Conservation (phyloP, 768 basidiomycete genomes). For the Tubosaeta brunneosetosa region DNA sequence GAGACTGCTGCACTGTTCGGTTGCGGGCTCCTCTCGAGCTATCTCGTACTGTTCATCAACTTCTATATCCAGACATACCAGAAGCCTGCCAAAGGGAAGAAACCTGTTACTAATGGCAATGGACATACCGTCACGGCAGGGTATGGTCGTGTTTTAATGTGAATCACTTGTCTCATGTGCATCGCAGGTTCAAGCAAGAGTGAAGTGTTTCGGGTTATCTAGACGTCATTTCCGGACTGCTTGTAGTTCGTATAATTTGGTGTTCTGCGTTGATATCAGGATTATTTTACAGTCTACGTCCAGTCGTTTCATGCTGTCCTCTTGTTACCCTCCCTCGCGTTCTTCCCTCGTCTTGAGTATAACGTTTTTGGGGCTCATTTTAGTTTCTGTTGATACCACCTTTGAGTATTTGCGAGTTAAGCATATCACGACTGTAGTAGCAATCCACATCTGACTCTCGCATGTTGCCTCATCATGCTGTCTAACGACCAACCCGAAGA, state of each 20-base stretch:
- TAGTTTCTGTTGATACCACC: slow-evolving; percentile 10
- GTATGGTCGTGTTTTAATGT: slow-evolving; percentile 15
- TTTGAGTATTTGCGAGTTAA: slow-evolving; percentile 4
- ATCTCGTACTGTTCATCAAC: slow-evolving; percentile 93
- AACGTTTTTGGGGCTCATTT: slow-evolving; percentile 6
- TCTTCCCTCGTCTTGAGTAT: slow-evolving; percentile 12
- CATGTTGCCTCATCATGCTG: slow-evolving; percentile 9
- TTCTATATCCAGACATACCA: slow-evolving; percentile 87
- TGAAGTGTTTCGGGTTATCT: slow-evolving; percentile 12
- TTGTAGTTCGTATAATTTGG: slow-evolving; percentile 13
- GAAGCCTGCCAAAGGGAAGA: slow-evolving; percentile 46
- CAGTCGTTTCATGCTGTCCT: slow-evolving; percentile 13
- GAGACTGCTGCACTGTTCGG: slow-evolving; percentile 87
- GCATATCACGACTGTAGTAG: slow-evolving; percentile 1
- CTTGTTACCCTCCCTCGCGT: slow-evolving; percentile 13
- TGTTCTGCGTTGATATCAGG: slow-evolving; percentile 1
- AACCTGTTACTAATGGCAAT: slow-evolving; percentile 37
- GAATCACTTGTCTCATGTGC: background rate
- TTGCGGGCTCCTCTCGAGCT: slow-evolving; percentile 81
- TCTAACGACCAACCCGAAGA: slow-evolving; percentile 3
- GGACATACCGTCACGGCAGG: slow-evolving; percentile 38
- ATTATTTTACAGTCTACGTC: slow-evolving; percentile 13
- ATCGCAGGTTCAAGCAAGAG: slow-evolving; percentile 33
- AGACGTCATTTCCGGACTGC: background rate
- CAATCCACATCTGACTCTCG: background rate